Base-by-base conservation (phyloP, 2,329 filamentous ascomycete genomes). In the Shiraia sp. region DNA sequence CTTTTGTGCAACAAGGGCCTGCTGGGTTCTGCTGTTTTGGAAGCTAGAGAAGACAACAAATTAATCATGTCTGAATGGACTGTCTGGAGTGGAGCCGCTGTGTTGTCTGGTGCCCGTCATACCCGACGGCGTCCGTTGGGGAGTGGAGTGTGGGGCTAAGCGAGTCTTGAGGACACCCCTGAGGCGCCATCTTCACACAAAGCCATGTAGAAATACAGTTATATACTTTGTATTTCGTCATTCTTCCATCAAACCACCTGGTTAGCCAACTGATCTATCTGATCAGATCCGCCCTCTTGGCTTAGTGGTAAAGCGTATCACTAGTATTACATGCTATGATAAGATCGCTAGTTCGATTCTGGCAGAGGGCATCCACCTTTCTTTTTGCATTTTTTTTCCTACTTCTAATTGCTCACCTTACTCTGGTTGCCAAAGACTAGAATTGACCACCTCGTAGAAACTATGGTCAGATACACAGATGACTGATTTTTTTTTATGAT, bases 291-390 rank as follows among this genome's bases (percentile, higher is more conserved):
- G 56, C 56, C 56, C 53, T 58, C 54, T 48, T 59, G 53, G 56
- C 56, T 59, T 55, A 59, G 56, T 59, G 56, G 56, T 59, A 59
- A 55, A 59, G 56, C 56, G 56, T 55, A 55, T 59, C 56, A 59
- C 56, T 59, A 59, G 56, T 59, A 59, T 47, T 37, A 17, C 39
- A 32, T 40, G 38, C 45, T 44, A 58, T 59, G 56, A 59, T 55
- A 55, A 59, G 56, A 55, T 58, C 56, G 56, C 49, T 53, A 53
- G 56, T 59, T 59, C 56, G 55, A 59, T 59, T 59, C 56, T 51
- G 51, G 51, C 43, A 40, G 49, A 50, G 47, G 51, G 51, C 51
- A 54, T 15, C 10, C 29, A 14, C 14, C 8, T 13, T 44, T 6
- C 36, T 51, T 51, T 51, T 45, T 30, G 6, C 17, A 10, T 30